Evolutionary conservation across 2,329 filamentous ascomycete species (phyloP).

Genomic region (Alternaria sp.): DNA sequence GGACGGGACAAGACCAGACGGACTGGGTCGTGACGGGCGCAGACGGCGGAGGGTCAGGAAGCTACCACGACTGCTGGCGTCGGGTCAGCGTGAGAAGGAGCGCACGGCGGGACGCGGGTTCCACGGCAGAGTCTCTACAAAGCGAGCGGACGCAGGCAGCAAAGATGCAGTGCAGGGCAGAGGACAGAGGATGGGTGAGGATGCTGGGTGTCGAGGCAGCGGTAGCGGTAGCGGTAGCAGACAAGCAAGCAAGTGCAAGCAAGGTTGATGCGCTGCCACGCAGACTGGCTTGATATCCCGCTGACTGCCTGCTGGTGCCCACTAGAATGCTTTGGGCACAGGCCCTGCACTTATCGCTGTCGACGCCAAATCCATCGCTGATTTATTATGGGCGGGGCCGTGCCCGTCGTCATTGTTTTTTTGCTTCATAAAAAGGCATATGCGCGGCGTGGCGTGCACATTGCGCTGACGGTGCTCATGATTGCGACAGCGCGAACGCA

Average conservation of each 20-base stretch:
- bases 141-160: constrained; percentile 33
- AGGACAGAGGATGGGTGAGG: constrained; percentile 2
- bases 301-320: constrained; percentile 16
- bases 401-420: constrained; percentile 31
- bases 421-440: constrained; percentile 16
- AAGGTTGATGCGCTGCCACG: constrained; percentile 13
- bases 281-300: constrained; percentile 23
- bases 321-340: constrained; percentile 24
- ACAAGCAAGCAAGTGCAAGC: not conserved
- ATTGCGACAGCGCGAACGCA: not conserved
- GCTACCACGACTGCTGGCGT: constrained; percentile 17
- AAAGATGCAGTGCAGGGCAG: constrained; percentile 6
- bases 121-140: constrained; percentile 21
- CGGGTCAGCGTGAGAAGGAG: constrained; percentile 13
- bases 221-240: not conserved
- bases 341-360: constrained; percentile 27
- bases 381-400: constrained; percentile 29
- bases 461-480: not conserved
- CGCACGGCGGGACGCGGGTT: constrained; percentile 22
- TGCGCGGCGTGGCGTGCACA: constrained; percentile 10
- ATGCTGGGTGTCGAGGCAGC: not conserved
- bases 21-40: constrained; percentile 9
- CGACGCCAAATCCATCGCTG: constrained; percentile 23
- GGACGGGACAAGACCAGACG: constrained; percentile 1
- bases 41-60: constrained; percentile 14